These are phyloP conservation scores for Volvox reticuliferus DNA, from an alignment of 139 green algal genomes.

Conservation along the genomic window DNA sequence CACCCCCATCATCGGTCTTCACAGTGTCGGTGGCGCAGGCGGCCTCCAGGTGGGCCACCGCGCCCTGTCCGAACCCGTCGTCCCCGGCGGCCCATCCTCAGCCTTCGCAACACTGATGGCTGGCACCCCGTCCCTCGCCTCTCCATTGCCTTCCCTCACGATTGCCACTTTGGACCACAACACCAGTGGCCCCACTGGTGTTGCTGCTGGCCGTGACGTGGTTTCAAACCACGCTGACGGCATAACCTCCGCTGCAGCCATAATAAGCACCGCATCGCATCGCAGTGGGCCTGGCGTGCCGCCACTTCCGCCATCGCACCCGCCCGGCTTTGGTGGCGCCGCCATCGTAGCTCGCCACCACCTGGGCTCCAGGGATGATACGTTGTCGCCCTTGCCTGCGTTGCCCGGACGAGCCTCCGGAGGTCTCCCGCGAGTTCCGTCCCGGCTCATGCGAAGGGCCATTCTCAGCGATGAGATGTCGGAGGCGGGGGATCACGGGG, in stretches of 20 bases:
- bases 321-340: not conserved
- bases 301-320: not conserved
- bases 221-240: not conserved
- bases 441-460: slow-evolving; percentile 37
- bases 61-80: not conserved
- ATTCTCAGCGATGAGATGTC: slow-evolving; percentile 26
- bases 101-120: not conserved
- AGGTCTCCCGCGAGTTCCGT: slow-evolving; percentile 35
- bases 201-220: not conserved
- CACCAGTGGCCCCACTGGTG: not conserved
- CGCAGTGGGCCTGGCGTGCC: not conserved
- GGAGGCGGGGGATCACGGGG: not conserved
- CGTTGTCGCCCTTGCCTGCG: not conserved
- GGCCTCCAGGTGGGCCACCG: not conserved
- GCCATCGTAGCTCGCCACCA: not conserved
- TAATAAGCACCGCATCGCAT: not conserved
- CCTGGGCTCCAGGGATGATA: not conserved
- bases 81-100: no score
- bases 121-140: not conserved
- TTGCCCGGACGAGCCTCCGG: not conserved
- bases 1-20: slow-evolving; percentile 4
- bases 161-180: not conserved
- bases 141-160: not conserved
- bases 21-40: not conserved
- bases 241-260: not conserved